A percentile compares a stretch with the other conserved stretches of the same genome.
These are phyloP conservation scores for Sugiyamaella mastotermitis DNA, from an alignment of 805 yeast species.

Conservation along the genomic window DNA sequence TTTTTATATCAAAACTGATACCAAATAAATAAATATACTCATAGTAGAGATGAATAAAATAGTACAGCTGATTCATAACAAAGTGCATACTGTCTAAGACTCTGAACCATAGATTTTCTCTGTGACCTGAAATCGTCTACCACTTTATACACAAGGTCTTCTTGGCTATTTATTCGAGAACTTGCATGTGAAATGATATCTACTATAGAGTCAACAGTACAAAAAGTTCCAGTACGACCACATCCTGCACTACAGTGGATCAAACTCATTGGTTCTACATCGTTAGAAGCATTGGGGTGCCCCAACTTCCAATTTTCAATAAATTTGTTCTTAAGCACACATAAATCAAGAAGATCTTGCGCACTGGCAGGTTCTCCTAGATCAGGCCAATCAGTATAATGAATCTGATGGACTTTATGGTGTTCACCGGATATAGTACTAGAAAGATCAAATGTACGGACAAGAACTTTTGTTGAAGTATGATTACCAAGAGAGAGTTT, in stretches of 20 bases:
- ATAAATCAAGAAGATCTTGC: conserved; percentile 54
- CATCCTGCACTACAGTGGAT: conserved; percentile 97
- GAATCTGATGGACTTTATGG: conserved; percentile 63
- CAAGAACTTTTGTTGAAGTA: conserved; percentile 17
- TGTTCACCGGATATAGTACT: conserved; percentile 15
- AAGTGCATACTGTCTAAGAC: conserved; percentile 63
- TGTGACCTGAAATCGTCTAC: conserved; percentile 67
- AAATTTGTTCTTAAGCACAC: conserved; percentile 40
- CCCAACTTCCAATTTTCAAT: conserved; percentile 17
- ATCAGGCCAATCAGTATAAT: conserved; percentile 82
- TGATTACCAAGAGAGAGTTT: conserved; percentile 12
- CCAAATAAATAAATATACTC: too few relatives aligned
- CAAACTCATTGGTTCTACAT: conserved; percentile 26
- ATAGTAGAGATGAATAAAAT: conserved; percentile 16
- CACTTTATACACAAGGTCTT: conserved; percentile 56
- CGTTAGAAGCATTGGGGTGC: not conserved
- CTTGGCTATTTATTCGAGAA: conserved; percentile 6
- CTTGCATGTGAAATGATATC: conserved; percentile 30
- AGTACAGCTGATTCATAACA: conserved; percentile 57
- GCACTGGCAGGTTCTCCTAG: conserved; percentile 61
- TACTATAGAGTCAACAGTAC: conserved; percentile 34
- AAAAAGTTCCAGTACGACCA: conserved; percentile 92
- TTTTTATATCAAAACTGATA: too few relatives aligned
- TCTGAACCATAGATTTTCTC: conserved; percentile 80
- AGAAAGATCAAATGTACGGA: conserved; percentile 43